Evolutionary conservation across 2,329 filamentous ascomycete genomes (phyloP).

Genomic region (Microsporum audouinii): DNA sequence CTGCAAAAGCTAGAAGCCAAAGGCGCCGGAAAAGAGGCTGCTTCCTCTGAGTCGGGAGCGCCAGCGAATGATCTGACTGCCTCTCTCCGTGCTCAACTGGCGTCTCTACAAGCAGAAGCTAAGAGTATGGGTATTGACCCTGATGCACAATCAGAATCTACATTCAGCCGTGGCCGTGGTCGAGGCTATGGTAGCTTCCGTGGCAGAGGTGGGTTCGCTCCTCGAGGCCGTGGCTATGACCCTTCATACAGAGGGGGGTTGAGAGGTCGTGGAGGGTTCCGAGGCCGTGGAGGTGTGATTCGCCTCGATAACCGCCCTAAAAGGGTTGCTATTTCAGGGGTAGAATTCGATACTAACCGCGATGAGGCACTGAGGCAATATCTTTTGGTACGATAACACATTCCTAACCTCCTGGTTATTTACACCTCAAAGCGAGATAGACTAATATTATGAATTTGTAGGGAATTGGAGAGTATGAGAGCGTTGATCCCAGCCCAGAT

Average conservation of each 20-base stretch:
- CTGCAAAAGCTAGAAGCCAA: conserved; percentile 38
- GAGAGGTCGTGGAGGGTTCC: conserved; percentile 33
- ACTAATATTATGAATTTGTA: conserved; percentile 14
- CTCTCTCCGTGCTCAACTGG: conserved; percentile 43
- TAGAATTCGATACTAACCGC: conserved; percentile 37
- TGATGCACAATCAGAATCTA: conserved; percentile 22
- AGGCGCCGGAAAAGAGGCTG: conserved; percentile 23
- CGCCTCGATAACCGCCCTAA: conserved; percentile 49
- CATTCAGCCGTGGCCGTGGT: conserved; percentile 17
- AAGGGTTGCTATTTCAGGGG: conserved; percentile 41
- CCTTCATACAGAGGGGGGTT: conserved; percentile 29
- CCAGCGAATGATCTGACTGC: conserved; percentile 37
- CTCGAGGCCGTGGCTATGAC: conserved; percentile 29
- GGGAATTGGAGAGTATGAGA: conserved; percentile 38
- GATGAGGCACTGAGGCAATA: conserved; percentile 48
- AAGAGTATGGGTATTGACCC: conserved; percentile 43
- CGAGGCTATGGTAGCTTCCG: conserved; percentile 25
- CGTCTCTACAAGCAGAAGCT: conserved; percentile 45
- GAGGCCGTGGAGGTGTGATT: conserved; percentile 40
- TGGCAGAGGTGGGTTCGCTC: conserved; percentile 21
- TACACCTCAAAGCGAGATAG: neutral
- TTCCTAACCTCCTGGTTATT: too few species aligned
- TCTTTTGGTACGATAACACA: conserved; percentile 36
- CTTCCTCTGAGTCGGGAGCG: conserved; percentile 18
- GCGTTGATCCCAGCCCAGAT: conserved; percentile 33